Evolutionary conservation across 1,284 basidiomycete species (phyloP).

Genomic region (Gyrodon tennesseensis): DNA sequence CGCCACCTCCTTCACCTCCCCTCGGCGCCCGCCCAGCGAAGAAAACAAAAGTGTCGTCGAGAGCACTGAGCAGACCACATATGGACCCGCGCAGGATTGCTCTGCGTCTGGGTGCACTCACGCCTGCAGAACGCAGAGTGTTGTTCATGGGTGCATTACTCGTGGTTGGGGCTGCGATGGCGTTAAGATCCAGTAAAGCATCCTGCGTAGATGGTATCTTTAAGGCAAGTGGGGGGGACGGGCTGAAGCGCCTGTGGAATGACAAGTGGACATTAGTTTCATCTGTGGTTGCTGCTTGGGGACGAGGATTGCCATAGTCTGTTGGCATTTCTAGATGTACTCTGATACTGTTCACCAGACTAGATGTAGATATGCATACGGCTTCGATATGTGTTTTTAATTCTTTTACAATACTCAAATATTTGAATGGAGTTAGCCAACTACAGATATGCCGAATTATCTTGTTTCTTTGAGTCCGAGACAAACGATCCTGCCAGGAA

Average conservation of each 20-base stretch:
- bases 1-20: conserved; percentile 36
- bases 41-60: conserved; percentile 25
- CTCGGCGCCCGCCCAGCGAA: conserved; percentile 21
- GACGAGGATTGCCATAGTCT: conserved; percentile 34
- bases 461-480: background rate
- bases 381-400: background rate
- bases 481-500: background rate
- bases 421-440: background rate
- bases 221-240: conserved; percentile 29
- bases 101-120: conserved; percentile 36
- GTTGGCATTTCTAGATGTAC: background rate
- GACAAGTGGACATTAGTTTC: conserved; percentile 36
- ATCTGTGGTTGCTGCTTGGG: conserved; percentile 39
- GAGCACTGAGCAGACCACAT: conserved; percentile 34
- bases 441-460: background rate
- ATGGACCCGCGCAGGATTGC: conserved; percentile 36
- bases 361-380: conserved; percentile 13
- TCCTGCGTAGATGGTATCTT: conserved; percentile 30
- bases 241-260: conserved; percentile 35
- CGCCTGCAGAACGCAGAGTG: conserved; percentile 48
- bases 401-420: background rate
- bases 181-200: conserved; percentile 43
- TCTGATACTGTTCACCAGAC: conserved; percentile 2
- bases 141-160: conserved; percentile 64
- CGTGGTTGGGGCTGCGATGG: conserved; percentile 66